Evolutionary conservation across 192 early-diverging fungal genomes (phyloP), one percentile per base, ranked within the genome.

Genomic region (Podila epigama): DNA sequence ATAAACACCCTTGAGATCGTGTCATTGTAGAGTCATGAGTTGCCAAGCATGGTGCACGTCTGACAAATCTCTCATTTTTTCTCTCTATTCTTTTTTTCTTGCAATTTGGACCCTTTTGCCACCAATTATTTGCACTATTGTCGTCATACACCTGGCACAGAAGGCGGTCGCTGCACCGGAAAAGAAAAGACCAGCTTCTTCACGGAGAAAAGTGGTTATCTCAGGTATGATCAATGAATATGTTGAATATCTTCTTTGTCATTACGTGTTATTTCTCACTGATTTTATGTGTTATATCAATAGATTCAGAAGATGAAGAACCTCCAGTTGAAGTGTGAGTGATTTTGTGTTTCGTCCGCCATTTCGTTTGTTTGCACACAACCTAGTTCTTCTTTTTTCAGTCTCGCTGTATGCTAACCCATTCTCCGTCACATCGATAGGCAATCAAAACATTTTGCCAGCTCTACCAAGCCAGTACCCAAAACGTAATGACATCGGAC

Each of bases 241-340:
- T 0, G 15, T 9, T 41, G 25, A 7, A 41, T 5, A 9, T 0
- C 29, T n/a, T 10, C 34, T 28, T 27, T 3, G 4, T 41, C 11
- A 33, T 61, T 15, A 12, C 10, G 25, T 22, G 16, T 28, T 22
- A 16, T 25, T 27, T 25, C 42, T 28, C 9, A 16, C 27, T 36
- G 32, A 22, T 31, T 27, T 4, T 34, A 34, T 39, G 0, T 54
- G 25, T 16, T 5, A 37, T 6, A n/a, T 39, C 55, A 12, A 29
- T 75, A 75, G 64, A 67, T 51, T 63, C 60, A 4, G 71, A 75
- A 28, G 71, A 75, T 10, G 71, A 75, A 10, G 71, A 75, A 8
- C 25, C 44, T 2, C 58, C 52, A 11, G 60, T 66, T 1, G 51
- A 67, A 63, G 65, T 68, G 71, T 75, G 36, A 51, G 71, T 72